Evolutionary conservation across 352 stramenopile species (phyloP).

Genomic region (Globisporangium paddicum): DNA sequence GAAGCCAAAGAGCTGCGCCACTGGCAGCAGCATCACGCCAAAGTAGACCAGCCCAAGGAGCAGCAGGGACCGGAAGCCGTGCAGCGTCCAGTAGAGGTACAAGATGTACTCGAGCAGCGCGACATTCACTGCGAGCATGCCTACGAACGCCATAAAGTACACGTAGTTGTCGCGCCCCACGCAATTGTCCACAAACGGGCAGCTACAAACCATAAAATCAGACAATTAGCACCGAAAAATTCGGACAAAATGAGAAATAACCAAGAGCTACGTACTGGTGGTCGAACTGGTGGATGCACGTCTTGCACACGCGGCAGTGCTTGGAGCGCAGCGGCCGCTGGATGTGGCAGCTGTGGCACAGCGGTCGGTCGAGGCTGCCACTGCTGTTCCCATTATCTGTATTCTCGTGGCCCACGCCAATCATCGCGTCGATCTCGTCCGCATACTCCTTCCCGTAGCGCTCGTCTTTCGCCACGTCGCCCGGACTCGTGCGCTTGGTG

Average conservation of each 20-base stretch:
- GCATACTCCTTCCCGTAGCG: conserved; percentile 46
- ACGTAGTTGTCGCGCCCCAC: conserved; percentile 98
- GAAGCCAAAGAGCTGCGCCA: conserved; percentile 52
- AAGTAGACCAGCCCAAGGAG: conserved; percentile 41
- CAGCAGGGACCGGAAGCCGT: conserved; percentile 27
- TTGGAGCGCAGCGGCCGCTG: conserved; percentile 74
- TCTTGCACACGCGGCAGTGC: conserved; percentile 90
- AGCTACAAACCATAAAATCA: conserved; percentile 37
- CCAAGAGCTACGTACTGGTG: conserved; percentile 85
- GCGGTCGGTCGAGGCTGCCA: conserved; percentile 50
- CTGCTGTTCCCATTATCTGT: conserved; percentile 18
- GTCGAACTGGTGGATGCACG: conserved; percentile 96
- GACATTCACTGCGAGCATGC: conserved; percentile 38
- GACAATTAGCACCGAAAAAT: not conserved
- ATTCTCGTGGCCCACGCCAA: conserved; percentile 16
- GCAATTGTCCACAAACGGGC: conserved; percentile 98
- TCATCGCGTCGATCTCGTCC: conserved; percentile 45
- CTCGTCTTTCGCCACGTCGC: conserved; percentile 34
- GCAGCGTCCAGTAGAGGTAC: conserved; percentile 45
- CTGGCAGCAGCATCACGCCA: conserved; percentile 38
- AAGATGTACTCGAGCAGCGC: conserved; percentile 54
- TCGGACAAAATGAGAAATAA: too few species aligned
- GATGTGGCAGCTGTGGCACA: conserved; percentile 84
- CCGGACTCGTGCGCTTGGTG: conserved; percentile 52
- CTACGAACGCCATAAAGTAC: conserved; percentile 65